Evolutionary conservation across 2,329 filamentous ascomycete species (phyloP).

Genomic region (Chaetomiaceae sp.): DNA sequence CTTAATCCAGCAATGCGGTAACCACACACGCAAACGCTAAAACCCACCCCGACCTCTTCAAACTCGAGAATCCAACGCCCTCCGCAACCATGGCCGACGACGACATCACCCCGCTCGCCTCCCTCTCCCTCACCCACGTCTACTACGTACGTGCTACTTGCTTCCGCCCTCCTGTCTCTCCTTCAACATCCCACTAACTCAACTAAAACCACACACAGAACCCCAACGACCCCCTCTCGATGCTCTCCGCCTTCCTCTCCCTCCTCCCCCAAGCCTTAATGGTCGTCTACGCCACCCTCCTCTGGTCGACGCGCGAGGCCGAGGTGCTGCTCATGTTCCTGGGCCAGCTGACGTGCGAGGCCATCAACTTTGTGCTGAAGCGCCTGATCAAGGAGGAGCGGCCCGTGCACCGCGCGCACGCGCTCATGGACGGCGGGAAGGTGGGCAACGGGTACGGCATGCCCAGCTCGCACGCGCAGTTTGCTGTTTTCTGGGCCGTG

Average conservation of each 20-base stretch:
- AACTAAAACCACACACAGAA: slow-evolving; percentile 53
- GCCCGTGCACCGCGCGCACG: slow-evolving; percentile 50
- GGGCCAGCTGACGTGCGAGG: slow-evolving; percentile 89
- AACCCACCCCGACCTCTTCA: background rate
- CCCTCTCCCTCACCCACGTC: slow-evolving; percentile 90
- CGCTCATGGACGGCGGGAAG: slow-evolving; percentile 46
- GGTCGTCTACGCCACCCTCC: slow-evolving; percentile 81
- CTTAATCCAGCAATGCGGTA: no score
- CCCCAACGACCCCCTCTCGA: slow-evolving; percentile 77
- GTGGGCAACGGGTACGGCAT: slow-evolving; percentile 87
- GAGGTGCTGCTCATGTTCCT: slow-evolving; percentile 87
- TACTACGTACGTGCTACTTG: slow-evolving; percentile 68
- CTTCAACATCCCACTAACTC: background rate
- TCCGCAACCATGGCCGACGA: slow-evolving; percentile 37
- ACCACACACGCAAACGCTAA: background rate
- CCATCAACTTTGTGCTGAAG: slow-evolving; percentile 83
- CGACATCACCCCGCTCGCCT: slow-evolving; percentile 61
- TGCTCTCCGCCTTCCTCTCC: slow-evolving; percentile 87
- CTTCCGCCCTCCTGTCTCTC: slow-evolving; percentile 1
- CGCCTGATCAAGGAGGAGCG: slow-evolving; percentile 88
- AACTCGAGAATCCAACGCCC: background rate
- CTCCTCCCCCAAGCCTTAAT: slow-evolving; percentile 89
- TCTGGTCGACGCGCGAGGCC: slow-evolving; percentile 85
- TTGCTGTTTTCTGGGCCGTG: slow-evolving; percentile 84
- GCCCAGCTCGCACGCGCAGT: slow-evolving; percentile 92